Percentiles rank a stretch among this genome's conserved stretches.
These are phyloP conservation scores for Metschnikowia similis DNA, from an alignment of 805 yeast species.

Conservation along the genomic window DNA sequence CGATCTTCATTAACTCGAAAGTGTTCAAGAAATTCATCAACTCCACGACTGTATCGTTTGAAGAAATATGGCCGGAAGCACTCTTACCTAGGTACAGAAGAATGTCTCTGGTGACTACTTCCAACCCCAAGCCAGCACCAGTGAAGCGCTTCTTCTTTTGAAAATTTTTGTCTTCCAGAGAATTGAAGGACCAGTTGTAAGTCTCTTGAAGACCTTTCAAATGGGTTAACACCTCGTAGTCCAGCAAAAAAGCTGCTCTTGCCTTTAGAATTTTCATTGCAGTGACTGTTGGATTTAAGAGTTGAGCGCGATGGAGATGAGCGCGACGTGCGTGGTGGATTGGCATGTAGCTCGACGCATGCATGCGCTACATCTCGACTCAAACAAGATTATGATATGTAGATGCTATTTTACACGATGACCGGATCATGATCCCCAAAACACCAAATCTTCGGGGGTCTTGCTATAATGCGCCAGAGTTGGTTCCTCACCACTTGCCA, in stretches of 20 bases:
- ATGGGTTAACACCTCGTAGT: constrained; percentile 60
- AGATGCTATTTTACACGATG: constrained; percentile 12
- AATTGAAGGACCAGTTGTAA: constrained; percentile 43
- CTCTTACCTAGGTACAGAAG: constrained; percentile 35
- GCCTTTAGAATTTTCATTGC: constrained; percentile 43
- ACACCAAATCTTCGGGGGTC: neutral
- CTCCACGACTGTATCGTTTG: constrained; percentile 22
- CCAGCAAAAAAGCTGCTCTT: constrained; percentile 58
- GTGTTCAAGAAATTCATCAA: constrained; percentile 45
- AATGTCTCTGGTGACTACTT: constrained; percentile 46
- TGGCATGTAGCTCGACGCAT: no score
- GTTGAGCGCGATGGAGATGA: constrained; percentile 1
- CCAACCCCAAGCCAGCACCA: constrained; percentile 45
- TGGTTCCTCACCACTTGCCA: neutral
- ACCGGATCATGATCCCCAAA: constrained; percentile 3
- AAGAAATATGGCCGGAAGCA: constrained; percentile 21
- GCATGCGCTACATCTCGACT: neutral
- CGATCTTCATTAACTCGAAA: constrained; percentile 71
- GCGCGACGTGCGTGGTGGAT: neutral
- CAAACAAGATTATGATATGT: neutral
- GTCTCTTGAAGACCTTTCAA: constrained; percentile 44
- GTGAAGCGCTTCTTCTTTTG: constrained; percentile 25
- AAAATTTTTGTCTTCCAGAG: constrained; percentile 26
- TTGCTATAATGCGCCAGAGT: neutral
- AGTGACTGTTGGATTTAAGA: neutral